phyloP scores from a whole-genome alignment of 106 monocot genomes.

The Cymbidium sinense region DNA sequence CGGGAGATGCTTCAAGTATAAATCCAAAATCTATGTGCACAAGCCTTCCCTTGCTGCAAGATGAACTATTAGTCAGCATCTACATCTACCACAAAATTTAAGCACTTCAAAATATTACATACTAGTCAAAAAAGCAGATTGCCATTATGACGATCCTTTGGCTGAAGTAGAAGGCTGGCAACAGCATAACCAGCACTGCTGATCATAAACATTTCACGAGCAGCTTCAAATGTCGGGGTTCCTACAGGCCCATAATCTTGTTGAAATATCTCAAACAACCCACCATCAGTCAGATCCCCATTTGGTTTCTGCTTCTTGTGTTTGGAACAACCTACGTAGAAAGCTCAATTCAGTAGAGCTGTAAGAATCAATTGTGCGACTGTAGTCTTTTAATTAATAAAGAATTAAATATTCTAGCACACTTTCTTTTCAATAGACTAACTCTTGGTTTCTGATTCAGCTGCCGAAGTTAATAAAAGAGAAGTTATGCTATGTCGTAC shows the following conservation, averaged over 20 bases:
- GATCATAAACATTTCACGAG: conserved; percentile 94
- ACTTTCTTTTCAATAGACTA: too few species aligned
- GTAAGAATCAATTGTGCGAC: background rate
- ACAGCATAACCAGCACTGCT: conserved; percentile 99
- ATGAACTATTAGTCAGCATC: background rate
- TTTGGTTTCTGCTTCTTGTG: conserved; percentile 97
- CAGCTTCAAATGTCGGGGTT: conserved; percentile 76
- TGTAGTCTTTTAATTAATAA: background rate
- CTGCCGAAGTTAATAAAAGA: too few species aligned
- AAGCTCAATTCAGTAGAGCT: background rate
- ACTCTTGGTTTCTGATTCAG: too few species aligned
- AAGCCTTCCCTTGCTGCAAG: conserved; percentile 80
- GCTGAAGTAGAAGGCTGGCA: conserved; percentile 94
- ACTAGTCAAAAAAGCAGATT: conserved; percentile 97
- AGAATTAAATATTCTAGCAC: background rate
- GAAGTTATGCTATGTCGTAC: too few species aligned
- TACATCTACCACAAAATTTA: background rate
- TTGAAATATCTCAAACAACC: conserved; percentile 96
- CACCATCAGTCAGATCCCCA: conserved; percentile 97
- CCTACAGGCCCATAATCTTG: conserved; percentile 98
- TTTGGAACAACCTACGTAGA: conserved; percentile 74
- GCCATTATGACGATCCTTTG: conserved; percentile 98
- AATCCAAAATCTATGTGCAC: conserved; percentile 99
- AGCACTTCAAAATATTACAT: background rate
- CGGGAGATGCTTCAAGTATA: conserved; percentile 95